Conservation (phyloP, 352 stramenopile species). For the Phytophthora ramorum region DNA sequence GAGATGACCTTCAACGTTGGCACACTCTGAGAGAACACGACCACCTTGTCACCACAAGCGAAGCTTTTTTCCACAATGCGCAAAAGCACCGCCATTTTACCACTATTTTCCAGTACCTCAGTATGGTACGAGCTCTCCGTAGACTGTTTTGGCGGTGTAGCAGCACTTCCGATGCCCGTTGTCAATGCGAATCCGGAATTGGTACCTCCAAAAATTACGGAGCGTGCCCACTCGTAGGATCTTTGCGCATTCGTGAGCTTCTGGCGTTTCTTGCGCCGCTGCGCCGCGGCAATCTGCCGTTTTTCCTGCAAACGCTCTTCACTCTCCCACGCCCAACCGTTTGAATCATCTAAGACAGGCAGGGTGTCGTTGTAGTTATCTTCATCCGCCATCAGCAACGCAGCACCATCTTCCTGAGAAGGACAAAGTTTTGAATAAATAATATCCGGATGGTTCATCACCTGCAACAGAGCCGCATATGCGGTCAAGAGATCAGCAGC, state of each 20-base stretch:
- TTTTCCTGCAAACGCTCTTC: slow-evolving; percentile 68
- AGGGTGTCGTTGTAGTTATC: slow-evolving; percentile 38
- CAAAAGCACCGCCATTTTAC: slow-evolving; percentile 84
- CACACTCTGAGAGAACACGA: slow-evolving; percentile 91
- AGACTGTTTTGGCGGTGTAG: not conserved
- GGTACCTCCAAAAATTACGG: slow-evolving; percentile 40
- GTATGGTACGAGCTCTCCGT: slow-evolving; percentile 43
- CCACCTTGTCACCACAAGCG: slow-evolving; percentile 79
- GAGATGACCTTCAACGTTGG: slow-evolving; percentile 84
- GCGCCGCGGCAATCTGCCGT: slow-evolving; percentile 51
- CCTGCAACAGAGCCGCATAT: slow-evolving; percentile 79
- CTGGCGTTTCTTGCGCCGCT: slow-evolving; percentile 62
- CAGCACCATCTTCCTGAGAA: slow-evolving; percentile 28
- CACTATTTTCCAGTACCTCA: slow-evolving; percentile 71
- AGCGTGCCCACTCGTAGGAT: slow-evolving; percentile 73
- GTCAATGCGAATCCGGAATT: not conserved
- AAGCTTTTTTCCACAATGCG: slow-evolving; percentile 80
- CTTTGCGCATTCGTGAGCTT: slow-evolving; percentile 68
- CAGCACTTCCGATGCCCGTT: not conserved
- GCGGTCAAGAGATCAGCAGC: slow-evolving; percentile 76
- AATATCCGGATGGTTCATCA: slow-evolving; percentile 92
- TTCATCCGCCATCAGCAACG: slow-evolving; percentile 37
- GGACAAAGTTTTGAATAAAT: slow-evolving; percentile 77
- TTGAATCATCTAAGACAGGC: slow-evolving; percentile 27
- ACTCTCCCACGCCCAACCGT: slow-evolving; percentile 73